Evolutionary conservation across 1,139 yeast genomes (phyloP).

Genomic region (Meyerozyma athensensis): DNA sequence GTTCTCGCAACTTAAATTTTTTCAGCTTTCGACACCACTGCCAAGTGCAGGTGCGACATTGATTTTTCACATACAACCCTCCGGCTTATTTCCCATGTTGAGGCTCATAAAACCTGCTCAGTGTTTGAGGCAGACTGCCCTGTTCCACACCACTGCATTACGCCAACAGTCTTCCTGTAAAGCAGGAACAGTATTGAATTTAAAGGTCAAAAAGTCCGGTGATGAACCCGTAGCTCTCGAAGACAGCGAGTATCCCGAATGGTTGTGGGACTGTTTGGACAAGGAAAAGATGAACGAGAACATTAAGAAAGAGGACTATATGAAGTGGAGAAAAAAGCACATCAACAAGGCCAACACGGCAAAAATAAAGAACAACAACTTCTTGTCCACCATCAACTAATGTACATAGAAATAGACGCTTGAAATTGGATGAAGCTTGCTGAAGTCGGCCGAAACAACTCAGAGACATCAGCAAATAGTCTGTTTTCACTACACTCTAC

Average conservation of each 20-base stretch:
- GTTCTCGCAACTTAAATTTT: slow-evolving; percentile 2
- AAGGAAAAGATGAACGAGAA: slow-evolving; percentile 48
- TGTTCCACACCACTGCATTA: slow-evolving; percentile 6
- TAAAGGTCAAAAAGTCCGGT: slow-evolving; percentile 73
- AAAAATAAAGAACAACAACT: slow-evolving; percentile 74
- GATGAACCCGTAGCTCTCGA: slow-evolving; percentile 87
- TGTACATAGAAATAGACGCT: neutral
- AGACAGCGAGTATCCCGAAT: slow-evolving; percentile 86
- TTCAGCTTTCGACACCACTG: slow-evolving; percentile 3
- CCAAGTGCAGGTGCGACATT: neutral
- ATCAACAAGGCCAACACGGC: slow-evolving; percentile 64
- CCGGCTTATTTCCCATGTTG: neutral
- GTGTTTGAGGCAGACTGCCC: neutral
- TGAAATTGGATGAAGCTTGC: neutral
- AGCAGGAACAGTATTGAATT: slow-evolving; percentile 78
- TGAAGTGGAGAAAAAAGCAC: slow-evolving; percentile 64
- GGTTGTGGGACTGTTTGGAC: slow-evolving; percentile 92
- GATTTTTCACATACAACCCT: too few species aligned
- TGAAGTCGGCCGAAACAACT: neutral
- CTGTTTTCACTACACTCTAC: too few species aligned
- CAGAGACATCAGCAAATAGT: neutral
- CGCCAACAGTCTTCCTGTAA: slow-evolving; percentile 39
- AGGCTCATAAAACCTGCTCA: neutral
- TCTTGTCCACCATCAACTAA: slow-evolving; percentile 48
- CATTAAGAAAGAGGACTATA: slow-evolving; percentile 54